Percentiles rank a stretch among this genome's conserved stretches.
Conservation (phyloP, 106 monocot species). For the Platanthera guangdongensis region DNA sequence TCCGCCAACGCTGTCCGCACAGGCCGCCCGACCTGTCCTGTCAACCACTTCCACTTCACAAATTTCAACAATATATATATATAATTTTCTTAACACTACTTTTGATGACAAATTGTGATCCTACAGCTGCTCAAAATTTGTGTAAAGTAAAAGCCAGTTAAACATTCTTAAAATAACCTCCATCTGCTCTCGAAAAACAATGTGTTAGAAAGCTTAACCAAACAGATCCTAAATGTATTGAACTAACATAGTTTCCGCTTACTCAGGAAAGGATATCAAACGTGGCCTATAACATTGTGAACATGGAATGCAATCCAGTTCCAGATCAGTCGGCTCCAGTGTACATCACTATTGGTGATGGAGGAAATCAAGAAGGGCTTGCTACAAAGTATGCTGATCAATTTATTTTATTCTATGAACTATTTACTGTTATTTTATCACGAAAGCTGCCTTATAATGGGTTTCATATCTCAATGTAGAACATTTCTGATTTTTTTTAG, state of each 20-base stretch:
- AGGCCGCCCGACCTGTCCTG: no score
- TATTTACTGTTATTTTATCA: not conserved
- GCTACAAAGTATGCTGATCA: constrained; percentile 34
- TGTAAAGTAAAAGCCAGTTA: no score
- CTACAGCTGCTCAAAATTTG: no score
- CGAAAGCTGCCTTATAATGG: not conserved
- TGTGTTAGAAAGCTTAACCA: no score
- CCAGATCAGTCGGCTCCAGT: constrained; percentile 43
- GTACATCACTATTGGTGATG: constrained; percentile 63
- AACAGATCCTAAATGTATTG: not conserved
- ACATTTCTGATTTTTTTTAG: no score
- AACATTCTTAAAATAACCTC: no score
- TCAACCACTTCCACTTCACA: no score
- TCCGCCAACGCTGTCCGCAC: no score
- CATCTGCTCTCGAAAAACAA: no score
- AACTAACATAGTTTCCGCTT: not conserved
- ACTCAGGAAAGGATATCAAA: constrained; percentile 59
- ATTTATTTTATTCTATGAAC: not conserved
- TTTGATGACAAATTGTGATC: no score
- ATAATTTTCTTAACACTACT: no score
- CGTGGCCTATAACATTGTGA: constrained; percentile 43
- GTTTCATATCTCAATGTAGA: not conserved
- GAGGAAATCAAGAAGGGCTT: constrained; percentile 57
- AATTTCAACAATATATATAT: no score
- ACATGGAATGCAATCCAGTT: constrained; percentile 36